Evolutionary conservation across 2,329 filamentous ascomycete genomes (phyloP).

Genomic region (Neurospora sp.): DNA sequence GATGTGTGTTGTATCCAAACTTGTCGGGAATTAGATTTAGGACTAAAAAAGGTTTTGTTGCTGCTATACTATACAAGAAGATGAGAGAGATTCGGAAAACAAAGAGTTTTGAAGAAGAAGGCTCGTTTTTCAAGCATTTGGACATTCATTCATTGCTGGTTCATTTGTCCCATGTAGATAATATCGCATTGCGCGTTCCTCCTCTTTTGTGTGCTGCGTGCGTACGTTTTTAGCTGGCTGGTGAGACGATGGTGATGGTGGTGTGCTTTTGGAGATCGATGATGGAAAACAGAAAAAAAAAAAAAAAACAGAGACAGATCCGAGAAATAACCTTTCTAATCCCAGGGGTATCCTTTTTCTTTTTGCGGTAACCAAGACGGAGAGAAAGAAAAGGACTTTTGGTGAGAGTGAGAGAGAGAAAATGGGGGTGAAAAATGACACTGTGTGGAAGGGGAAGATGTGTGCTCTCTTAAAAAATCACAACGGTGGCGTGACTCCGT

Average conservation of each 20-base stretch:
- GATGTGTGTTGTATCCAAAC: background rate
- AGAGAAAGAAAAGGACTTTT: background rate
- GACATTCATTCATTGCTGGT: slow-evolving; percentile 1
- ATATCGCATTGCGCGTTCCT: background rate
- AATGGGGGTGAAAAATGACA: background rate
- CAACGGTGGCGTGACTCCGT: background rate
- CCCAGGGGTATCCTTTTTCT: background rate
- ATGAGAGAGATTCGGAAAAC: background rate
- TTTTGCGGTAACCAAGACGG: background rate
- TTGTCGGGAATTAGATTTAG: background rate
- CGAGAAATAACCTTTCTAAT: background rate
- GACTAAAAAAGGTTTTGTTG: background rate
- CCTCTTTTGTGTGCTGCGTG: background rate
- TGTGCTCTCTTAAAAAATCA: background rate
- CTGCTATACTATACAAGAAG: background rate
- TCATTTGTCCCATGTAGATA: background rate
- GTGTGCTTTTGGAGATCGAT: background rate
- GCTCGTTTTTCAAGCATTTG: background rate
- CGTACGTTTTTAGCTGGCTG: background rate
- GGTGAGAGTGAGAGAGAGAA: background rate
- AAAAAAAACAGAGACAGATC: background rate
- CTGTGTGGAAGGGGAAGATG: background rate
- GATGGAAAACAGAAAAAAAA: background rate
- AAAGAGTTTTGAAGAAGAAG: background rate
- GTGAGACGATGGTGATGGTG: background rate